Base-by-base conservation (phyloP, 805 yeast genomes). In the Schwanniomyces yamadae region DNA sequence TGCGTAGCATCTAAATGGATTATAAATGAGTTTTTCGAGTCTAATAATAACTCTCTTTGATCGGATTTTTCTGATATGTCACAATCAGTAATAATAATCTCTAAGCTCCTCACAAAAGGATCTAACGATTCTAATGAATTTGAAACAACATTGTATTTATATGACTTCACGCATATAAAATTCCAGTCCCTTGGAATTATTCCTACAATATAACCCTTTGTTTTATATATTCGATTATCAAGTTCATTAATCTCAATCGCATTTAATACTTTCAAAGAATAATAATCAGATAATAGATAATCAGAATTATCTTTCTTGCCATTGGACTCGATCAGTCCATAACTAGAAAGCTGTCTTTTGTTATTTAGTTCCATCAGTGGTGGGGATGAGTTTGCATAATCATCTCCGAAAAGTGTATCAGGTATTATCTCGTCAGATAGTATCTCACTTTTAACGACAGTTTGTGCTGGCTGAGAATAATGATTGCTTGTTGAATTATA, bases 161-260 rank as follows among this genome's bases (percentile, higher is more conserved):
- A 64, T 22, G 46, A 34, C 34, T 65, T 65, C 13, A 57, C 46
- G 40, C 66, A 62, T 1, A 58, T 31, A 13, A 50, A 52, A 14
- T 45, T 31, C 40, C 56, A 48, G 35, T 61, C 57, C 2, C 31
- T 35, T 0, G 70, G 70, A 4, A 50, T 40, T 8, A 45, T 32
- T 2, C 56, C 63, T 2, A 48, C 54, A 3, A 63, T 27, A 16
- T 34, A 39, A 2, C 55, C 63, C 4, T 36, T 28, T 3, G 49
- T 48, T 9, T 32, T 36, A 41, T 49, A 59, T 1, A 51, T 31
- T 15, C 29, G 33, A 27, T 37, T 37, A 11, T 38, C 42, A 10
- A 23, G 9, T 23, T 32, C 11, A 30, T 23, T 22, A 8, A 17
- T 29, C 23, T 12, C 27, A 21, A n/a, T 19, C n/a, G 24, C 17